Evolutionary conservation across 2,329 filamentous ascomycete species (phyloP).

Genomic region (Neoascochyta sp.): DNA sequence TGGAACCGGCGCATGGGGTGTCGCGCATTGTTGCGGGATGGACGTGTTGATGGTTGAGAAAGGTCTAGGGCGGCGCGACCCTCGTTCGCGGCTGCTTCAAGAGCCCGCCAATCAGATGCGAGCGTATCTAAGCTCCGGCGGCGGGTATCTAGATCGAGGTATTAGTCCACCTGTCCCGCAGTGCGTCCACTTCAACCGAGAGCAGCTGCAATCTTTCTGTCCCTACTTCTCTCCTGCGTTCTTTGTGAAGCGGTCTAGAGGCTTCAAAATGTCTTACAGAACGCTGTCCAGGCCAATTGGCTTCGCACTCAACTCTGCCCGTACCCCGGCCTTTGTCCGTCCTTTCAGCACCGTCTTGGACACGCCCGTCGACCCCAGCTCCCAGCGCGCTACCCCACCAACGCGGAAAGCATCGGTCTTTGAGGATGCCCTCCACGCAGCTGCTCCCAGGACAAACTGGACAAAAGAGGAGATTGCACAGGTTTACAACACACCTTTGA

Average conservation of each 20-base stretch:
- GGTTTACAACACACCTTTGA: conserved; percentile 77
- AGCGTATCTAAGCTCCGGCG: neutral
- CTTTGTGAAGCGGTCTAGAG: no score
- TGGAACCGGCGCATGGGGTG: conserved; percentile 37
- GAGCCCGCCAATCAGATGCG: neutral
- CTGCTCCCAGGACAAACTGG: conserved; percentile 67
- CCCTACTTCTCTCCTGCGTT: no score
- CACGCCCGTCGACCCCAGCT: conserved; percentile 21
- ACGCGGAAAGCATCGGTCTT: conserved; percentile 20
- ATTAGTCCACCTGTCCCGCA: no score
- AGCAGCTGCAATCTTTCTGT: neutral
- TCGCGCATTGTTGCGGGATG: conserved; percentile 18
- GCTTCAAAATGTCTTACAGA: conserved; percentile 11
- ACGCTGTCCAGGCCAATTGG: conserved; percentile 8
- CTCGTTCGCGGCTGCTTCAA: no score
- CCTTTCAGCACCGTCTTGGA: conserved; percentile 36
- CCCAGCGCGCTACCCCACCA: conserved; percentile 18
- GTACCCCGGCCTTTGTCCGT: conserved; percentile 8
- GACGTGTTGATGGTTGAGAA: no score
- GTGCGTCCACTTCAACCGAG: no score
- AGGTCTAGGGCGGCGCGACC: no score
- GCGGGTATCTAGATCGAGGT: no score
- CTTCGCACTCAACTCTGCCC: conserved; percentile 5
- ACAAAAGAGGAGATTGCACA: conserved; percentile 75
- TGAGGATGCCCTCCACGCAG: conserved; percentile 56